These are phyloP conservation scores for Capsicum rhomboideum DNA, from an alignment of 257 asterid species.

Conservation along the genomic window DNA sequence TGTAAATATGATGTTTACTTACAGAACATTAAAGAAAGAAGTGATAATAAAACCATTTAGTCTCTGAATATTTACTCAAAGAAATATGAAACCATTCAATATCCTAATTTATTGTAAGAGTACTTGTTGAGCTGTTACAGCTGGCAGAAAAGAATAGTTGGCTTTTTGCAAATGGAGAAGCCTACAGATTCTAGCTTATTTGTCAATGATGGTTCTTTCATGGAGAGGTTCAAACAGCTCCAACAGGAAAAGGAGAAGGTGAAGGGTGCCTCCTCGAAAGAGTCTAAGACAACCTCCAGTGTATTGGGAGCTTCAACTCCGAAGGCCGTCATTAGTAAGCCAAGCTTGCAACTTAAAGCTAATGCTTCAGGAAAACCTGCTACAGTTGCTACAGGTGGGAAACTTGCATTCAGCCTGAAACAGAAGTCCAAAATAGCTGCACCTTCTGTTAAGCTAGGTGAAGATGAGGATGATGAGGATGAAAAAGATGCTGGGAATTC, in stretches of 20 bases:
- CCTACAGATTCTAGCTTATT: conserved; percentile 49
- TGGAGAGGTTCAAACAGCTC: conserved; percentile 95
- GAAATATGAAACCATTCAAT: conserved; percentile 7
- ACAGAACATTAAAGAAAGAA: neutral
- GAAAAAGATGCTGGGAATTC: conserved; percentile 49
- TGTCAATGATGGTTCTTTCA: conserved; percentile 92
- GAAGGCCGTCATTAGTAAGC: conserved; percentile 50
- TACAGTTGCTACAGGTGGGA: conserved; percentile 53
- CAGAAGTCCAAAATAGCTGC: conserved; percentile 69
- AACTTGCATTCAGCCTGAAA: conserved; percentile 91
- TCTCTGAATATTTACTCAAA: neutral
- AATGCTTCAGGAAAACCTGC: conserved; percentile 30
- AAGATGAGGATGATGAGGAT: conserved; percentile 73
- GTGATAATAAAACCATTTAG: neutral
- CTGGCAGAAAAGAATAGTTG: conserved; percentile 29
- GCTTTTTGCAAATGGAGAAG: conserved; percentile 61
- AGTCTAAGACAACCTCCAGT: conserved; percentile 35
- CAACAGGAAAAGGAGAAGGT: conserved; percentile 58
- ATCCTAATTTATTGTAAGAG: conserved; percentile 56
- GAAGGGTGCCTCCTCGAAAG: conserved; percentile 26
- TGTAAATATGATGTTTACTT: neutral
- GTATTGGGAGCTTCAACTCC: conserved; percentile 45
- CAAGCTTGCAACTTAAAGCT: conserved; percentile 33
- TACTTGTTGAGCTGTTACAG: conserved; percentile 62
- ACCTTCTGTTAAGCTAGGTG: conserved; percentile 66